Percentiles rank a stretch among this genome's conserved stretches.
Conservation (phyloP, 768 basidiomycete genomes). For the Leccinum longicurvipes region DNA sequence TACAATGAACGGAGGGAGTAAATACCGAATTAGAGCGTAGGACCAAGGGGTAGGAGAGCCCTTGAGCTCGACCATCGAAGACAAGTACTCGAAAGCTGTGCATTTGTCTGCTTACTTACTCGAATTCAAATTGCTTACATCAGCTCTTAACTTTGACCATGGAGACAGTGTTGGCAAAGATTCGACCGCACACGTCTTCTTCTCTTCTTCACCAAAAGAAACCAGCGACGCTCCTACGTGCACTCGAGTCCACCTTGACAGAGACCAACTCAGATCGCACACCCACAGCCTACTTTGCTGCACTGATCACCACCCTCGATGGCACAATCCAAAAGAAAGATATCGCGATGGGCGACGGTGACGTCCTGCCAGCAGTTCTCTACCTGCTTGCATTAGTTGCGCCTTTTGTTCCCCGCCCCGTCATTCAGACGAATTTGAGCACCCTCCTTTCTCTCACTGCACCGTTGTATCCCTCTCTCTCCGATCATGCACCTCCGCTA, state of each 20-base stretch:
- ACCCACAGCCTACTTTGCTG: slow-evolving; percentile 94
- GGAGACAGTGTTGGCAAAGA: slow-evolving; percentile 76
- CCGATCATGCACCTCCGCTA: slow-evolving; percentile 68
- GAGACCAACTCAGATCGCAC: slow-evolving; percentile 66
- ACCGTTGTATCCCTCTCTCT: slow-evolving; percentile 71
- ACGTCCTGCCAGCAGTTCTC: slow-evolving; percentile 32
- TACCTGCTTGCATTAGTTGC: slow-evolving; percentile 36
- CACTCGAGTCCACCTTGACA: slow-evolving; percentile 76
- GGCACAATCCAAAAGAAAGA: slow-evolving; percentile 65
- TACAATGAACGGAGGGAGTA: neutral
- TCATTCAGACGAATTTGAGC: slow-evolving; percentile 72
- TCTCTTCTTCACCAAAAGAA: slow-evolving; percentile 83
- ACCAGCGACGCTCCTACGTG: slow-evolving; percentile 80
- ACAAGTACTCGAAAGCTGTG: slow-evolving; percentile 7
- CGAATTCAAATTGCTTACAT: neutral
- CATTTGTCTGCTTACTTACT: neutral
- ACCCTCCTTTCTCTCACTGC: slow-evolving; percentile 71
- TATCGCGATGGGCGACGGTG: slow-evolving; percentile 68
- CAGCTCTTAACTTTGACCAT: slow-evolving; percentile 27
- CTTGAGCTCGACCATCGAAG: slow-evolving; percentile 26
- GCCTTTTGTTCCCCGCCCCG: slow-evolving; percentile 63
- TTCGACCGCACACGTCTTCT: slow-evolving; percentile 81
- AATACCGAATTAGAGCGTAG: slow-evolving; percentile 65
- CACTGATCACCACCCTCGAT: slow-evolving; percentile 80
- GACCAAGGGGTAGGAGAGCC: slow-evolving; percentile 55